These are phyloP conservation scores for Yamadazyma insecticola DNA, from an alignment of 805 yeast species.

Conservation along the genomic window DNA sequence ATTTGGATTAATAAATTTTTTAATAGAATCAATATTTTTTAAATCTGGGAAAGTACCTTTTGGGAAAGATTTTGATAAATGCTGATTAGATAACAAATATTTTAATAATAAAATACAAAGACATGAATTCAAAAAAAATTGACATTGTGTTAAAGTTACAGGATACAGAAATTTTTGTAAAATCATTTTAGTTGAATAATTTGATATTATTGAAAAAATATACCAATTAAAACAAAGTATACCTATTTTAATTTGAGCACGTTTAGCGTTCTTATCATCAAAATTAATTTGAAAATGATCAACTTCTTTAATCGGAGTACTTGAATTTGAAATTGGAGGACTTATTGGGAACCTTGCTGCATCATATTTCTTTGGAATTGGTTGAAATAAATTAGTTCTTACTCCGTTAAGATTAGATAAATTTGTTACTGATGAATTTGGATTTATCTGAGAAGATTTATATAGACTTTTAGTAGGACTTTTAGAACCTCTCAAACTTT, in stretches of 20 bases:
- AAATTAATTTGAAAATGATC: background rate
- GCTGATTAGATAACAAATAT: conserved; percentile 1
- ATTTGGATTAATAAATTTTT: conserved; percentile 52
- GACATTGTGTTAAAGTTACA: conserved; percentile 83
- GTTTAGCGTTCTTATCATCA: conserved; percentile 1
- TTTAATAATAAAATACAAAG: conserved; percentile 43
- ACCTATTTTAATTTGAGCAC: conserved; percentile 1
- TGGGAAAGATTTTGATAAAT: conserved; percentile 27
- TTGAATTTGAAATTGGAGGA: conserved; percentile 30
- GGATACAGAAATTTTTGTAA: conserved; percentile 70
- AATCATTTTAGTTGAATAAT: conserved; percentile 76
- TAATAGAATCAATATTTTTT: conserved; percentile 19
- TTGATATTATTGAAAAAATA: conserved; percentile 70
- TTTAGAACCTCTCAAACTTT: conserved; percentile 4
- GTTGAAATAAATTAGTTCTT: conserved; percentile 10
- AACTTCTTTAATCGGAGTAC: conserved; percentile 29
- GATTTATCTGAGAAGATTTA: conserved; percentile 21
- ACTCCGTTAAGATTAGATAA: conserved; percentile 20
- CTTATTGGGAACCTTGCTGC: conserved; percentile 23
- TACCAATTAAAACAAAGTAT: conserved; percentile 75
- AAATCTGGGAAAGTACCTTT: conserved; percentile 45
- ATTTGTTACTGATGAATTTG: conserved; percentile 33
- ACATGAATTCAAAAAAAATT: conserved; percentile 67
- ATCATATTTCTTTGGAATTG: conserved; percentile 11
- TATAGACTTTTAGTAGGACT: conserved; percentile 3